Evolutionary conservation across 2,329 filamentous ascomycete genomes (phyloP).

Genomic region (Fusarium longipes): DNA sequence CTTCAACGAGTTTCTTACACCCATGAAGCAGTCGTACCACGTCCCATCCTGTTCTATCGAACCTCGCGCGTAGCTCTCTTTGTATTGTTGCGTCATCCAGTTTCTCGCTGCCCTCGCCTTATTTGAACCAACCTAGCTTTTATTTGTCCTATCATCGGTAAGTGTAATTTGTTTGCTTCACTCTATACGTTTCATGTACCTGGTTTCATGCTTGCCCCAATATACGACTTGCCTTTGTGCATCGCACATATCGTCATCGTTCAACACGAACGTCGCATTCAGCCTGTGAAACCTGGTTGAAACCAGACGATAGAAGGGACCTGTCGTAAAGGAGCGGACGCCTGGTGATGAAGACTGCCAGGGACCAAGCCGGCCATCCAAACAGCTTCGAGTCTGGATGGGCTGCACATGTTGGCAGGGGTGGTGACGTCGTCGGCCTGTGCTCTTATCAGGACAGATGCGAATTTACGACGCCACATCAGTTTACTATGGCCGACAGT

Average conservation of each 20-base stretch:
- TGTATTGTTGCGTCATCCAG: constrained; percentile 1
- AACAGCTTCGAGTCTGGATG: constrained; percentile 22
- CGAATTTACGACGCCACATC: constrained; percentile 32
- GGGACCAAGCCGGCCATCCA: constrained; percentile 25
- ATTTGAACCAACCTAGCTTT: neutral
- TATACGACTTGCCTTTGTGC: neutral
- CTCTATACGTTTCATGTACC: constrained; percentile 13
- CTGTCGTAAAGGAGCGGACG: constrained; percentile 22
- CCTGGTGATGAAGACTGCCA: constrained; percentile 23
- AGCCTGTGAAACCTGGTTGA: constrained; percentile 12
- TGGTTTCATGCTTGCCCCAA: constrained; percentile 9
- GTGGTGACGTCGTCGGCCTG: constrained; percentile 38
- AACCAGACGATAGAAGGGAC: constrained; percentile 15
- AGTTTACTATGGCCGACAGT: constrained; percentile 16
- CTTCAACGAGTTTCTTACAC: constrained; percentile 9
- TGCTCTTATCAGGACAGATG: constrained; percentile 28
- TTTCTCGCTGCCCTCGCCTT: neutral
- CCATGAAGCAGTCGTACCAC: neutral
- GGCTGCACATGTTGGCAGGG: constrained; percentile 20
- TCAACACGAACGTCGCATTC: constrained; percentile 1
- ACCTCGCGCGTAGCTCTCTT: constrained; percentile 9
- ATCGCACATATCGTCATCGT: neutral
- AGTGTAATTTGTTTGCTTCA: constrained; percentile 35
- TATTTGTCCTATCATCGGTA: constrained; percentile 16
- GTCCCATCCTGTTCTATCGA: neutral